Evolutionary conservation across 176 grass and related monocot species (phyloP).

Genomic region (Coix lacrymajobi): DNA sequence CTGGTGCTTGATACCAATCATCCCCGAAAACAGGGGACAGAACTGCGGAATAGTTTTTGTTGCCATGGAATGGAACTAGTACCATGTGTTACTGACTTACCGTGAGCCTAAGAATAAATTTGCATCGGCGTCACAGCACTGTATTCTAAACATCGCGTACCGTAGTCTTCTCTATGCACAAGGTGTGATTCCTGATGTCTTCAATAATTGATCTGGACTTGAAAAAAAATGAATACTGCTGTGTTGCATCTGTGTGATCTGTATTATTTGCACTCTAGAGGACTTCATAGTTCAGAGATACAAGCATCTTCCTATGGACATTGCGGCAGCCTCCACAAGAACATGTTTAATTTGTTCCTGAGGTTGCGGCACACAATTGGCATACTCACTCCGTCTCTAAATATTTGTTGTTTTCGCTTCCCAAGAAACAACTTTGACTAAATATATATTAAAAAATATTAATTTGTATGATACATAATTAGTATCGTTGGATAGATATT

Average conservation of each 20-base stretch:
- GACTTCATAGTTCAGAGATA: neutral
- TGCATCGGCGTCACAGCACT: neutral
- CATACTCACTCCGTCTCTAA: too few species aligned
- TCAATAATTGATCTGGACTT: neutral
- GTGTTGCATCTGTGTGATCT: slow-evolving; percentile 3
- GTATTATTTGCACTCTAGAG: neutral
- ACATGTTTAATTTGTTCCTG: neutral
- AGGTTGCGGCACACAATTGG: neutral
- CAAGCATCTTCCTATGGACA: neutral
- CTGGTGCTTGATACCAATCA: neutral
- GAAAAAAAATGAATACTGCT: neutral
- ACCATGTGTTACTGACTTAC: neutral
- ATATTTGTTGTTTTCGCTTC: too few species aligned
- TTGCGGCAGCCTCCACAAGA: neutral
- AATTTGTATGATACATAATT: too few species aligned
- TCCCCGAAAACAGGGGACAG: slow-evolving; percentile 2
- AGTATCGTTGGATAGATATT: too few species aligned
- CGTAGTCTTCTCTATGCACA: neutral
- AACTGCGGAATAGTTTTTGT: neutral
- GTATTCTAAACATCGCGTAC: neutral
- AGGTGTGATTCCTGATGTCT: neutral
- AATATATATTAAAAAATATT: too few species aligned
- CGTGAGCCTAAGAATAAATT: neutral
- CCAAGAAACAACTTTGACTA: too few species aligned
- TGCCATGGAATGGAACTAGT: neutral